Evolutionary conservation across 2,329 filamentous ascomycete species (phyloP).

Genomic region (Nannizziopsis arthrosporioides): DNA sequence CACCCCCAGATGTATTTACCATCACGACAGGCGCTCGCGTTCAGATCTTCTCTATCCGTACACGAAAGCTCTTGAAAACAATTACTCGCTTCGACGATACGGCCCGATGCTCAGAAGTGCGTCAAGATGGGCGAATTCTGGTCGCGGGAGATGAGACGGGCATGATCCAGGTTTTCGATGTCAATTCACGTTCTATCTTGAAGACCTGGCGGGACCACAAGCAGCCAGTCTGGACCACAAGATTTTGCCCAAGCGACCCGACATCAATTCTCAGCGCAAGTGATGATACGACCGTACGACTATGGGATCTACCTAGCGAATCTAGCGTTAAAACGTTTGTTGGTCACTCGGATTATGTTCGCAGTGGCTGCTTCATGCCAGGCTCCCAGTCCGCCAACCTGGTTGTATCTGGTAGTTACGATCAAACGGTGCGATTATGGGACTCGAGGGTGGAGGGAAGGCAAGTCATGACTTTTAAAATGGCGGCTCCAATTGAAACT

Average conservation of each 20-base stretch:
- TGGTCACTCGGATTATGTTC: constrained; percentile 87
- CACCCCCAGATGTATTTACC: constrained; percentile 56
- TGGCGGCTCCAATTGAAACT: constrained; percentile 74
- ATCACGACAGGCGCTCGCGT: constrained; percentile 90
- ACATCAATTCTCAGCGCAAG: constrained; percentile 80
- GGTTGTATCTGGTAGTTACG: constrained; percentile 83
- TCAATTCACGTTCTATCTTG: constrained; percentile 76
- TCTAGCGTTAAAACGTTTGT: constrained; percentile 64
- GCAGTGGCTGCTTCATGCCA: constrained; percentile 76
- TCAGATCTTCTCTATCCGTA: constrained; percentile 86
- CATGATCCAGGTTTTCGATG: constrained; percentile 88
- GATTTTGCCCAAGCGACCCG: constrained; percentile 79
- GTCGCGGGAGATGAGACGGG: constrained; percentile 87
- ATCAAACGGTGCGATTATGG: constrained; percentile 87
- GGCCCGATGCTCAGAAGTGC: constrained; percentile 77
- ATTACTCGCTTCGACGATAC: constrained; percentile 89
- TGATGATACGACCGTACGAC: constrained; percentile 81
- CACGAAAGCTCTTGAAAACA: constrained; percentile 82
- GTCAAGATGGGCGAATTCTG: constrained; percentile 76
- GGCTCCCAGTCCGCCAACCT: constrained; percentile 52
- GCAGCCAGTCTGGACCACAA: constrained; percentile 83
- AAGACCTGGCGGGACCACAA: constrained; percentile 93
- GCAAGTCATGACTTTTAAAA: constrained; percentile 86
- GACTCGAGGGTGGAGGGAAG: constrained; percentile 62
- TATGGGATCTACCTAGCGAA: constrained; percentile 86